These are phyloP conservation scores for Apiotrichum porosum DNA, from an alignment of 1,284 basidiomycete genomes.

Conservation along the genomic window DNA sequence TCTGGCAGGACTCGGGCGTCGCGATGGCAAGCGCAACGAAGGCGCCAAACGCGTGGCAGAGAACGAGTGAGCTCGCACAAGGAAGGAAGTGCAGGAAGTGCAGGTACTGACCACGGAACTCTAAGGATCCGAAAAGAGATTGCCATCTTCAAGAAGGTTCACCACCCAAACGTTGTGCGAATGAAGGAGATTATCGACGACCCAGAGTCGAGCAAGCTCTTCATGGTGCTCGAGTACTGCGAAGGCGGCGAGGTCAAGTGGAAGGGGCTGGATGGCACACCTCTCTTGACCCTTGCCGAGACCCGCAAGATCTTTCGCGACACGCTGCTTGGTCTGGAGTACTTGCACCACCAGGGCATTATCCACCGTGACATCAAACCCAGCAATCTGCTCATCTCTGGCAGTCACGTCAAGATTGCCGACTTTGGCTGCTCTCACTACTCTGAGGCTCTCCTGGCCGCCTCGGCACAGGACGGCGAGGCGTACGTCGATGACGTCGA, in stretches of 20 bases:
- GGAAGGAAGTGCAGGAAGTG: no score
- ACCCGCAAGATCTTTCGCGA: slow-evolving; percentile 84
- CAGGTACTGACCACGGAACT: slow-evolving; percentile 21
- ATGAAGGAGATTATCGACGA: slow-evolving; percentile 96
- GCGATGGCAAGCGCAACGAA: slow-evolving; percentile 41
- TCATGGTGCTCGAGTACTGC: slow-evolving; percentile 96
- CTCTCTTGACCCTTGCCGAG: slow-evolving; percentile 75
- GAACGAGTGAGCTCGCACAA: slow-evolving; percentile 39
- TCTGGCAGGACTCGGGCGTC: slow-evolving; percentile 53
- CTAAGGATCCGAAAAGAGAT: slow-evolving; percentile 69
- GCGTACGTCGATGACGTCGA: slow-evolving; percentile 71
- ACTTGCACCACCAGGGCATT: slow-evolving; percentile 93
- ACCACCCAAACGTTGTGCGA: slow-evolving; percentile 85
- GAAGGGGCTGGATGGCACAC: slow-evolving; percentile 60
- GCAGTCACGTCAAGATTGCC: slow-evolving; percentile 87
- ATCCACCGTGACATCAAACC: slow-evolving; percentile 99
- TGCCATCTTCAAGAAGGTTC: slow-evolving; percentile 95
- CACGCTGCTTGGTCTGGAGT: slow-evolving; percentile 87
- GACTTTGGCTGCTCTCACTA: slow-evolving; percentile 98
- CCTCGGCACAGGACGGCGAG: slow-evolving; percentile 52
- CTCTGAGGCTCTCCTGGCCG: slow-evolving; percentile 69
- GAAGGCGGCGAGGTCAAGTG: slow-evolving; percentile 91
- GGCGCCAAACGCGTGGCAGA: slow-evolving; percentile 53
- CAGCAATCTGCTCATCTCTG: slow-evolving; percentile 87
- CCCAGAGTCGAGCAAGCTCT: slow-evolving; percentile 79